Conservation (phyloP, 371 early-diverging fungal species). For the Syncephalastrum racemosum region DNA sequence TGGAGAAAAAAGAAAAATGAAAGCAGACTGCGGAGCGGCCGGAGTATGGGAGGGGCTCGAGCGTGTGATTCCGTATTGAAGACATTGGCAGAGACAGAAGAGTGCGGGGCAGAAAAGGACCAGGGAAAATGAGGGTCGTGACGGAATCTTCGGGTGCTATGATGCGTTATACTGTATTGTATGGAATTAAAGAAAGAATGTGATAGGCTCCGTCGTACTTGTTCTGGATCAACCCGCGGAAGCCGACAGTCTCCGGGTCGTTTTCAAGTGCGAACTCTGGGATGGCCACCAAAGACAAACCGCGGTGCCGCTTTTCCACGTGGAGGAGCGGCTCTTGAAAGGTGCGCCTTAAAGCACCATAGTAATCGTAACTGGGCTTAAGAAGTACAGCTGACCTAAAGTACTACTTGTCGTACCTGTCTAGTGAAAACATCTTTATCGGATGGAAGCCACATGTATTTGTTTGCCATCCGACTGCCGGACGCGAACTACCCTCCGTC, state of each 20-base stretch:
- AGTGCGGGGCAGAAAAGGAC: no score
- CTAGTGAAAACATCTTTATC: conserved; percentile 3
- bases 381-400: no score
- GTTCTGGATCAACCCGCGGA: conserved; percentile 28
- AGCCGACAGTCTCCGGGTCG: conserved; percentile 30
- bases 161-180: neutral
- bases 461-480: conserved; percentile 48
- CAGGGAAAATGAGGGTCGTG: no score
- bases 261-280: conserved; percentile 36
- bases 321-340: no score
- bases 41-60: neutral
- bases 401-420: no score
- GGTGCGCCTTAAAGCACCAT: no score
- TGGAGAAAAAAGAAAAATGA: conserved; percentile 6
- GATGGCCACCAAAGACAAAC: no score
- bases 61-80: neutral
- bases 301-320: no score
- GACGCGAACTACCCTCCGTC: conserved; percentile 45
- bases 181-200: neutral
- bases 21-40: neutral
- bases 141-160: neutral
- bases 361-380: no score
- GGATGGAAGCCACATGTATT: conserved; percentile 36
- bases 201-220: conserved; percentile 37
- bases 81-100: neutral